Conservation (phyloP, 495 filamentous ascomycete species). For the Cercophora sp. region DNA sequence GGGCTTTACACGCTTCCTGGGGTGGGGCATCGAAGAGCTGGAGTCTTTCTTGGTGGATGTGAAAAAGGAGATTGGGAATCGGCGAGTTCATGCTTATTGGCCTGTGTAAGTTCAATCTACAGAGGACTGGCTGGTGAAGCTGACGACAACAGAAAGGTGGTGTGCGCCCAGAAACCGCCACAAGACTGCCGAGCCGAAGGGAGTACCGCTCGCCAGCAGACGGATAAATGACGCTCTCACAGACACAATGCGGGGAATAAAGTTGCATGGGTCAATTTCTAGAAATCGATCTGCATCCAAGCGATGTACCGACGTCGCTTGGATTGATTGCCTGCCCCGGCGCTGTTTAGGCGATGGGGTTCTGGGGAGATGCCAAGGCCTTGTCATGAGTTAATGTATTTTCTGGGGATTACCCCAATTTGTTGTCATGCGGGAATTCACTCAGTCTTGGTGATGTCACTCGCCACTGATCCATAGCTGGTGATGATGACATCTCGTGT, state of each 20-base stretch:
- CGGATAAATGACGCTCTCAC: too few species aligned
- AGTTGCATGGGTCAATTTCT: too few species aligned
- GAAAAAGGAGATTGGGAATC: not conserved
- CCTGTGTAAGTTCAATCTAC: slow-evolving; percentile 4
- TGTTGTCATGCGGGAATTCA: too few species aligned
- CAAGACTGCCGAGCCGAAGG: too few species aligned
- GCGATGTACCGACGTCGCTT: not conserved
- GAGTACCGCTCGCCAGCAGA: too few species aligned
- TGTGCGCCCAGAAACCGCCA: not conserved
- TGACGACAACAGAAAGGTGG: not conserved
- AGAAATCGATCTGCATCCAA: not conserved
- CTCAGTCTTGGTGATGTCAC: too few species aligned
- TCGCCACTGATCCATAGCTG: too few species aligned
- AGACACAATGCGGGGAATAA: too few species aligned
- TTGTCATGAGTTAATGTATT: not conserved
- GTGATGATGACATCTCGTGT: too few species aligned
- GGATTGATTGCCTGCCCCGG: not conserved
- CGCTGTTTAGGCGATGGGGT: slow-evolving; percentile 1
- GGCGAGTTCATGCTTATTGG: slow-evolving; percentile 9
- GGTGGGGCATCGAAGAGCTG: not conserved
- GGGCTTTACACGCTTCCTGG: not conserved
- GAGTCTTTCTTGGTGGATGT: not conserved
- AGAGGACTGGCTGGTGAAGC: not conserved
- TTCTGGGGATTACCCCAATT: too few species aligned
- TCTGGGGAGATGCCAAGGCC: not conserved